Evolutionary conservation across 192 early-diverging fungal species (phyloP), one percentile per base, ranked within the genome.

Genomic region (Kappamyces sp.): DNA sequence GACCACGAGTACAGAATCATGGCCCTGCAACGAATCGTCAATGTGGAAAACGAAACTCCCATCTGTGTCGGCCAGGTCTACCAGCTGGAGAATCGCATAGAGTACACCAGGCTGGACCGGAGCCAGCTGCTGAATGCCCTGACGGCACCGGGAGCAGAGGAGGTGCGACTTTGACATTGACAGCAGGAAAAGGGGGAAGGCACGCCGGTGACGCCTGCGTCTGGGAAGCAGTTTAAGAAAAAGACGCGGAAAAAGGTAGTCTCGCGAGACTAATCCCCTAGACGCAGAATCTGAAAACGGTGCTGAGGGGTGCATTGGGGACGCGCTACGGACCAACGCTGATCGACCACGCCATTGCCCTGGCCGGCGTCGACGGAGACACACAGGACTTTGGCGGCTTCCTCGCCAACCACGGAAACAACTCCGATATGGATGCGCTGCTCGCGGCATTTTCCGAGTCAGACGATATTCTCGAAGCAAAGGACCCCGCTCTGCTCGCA

Each of bases 1-100:
- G 89, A 95, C 76, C 74, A 85, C 38, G 81, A 89, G 49, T 93
- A 88, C 63, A 73, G 67, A 12, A 98, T 95, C 36, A 57, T 99
- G 51, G 72, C 91, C 1, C 69, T 96, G 38, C 63, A 96, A 52
- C 89, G 96, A 29, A 80, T 88, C 1, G 96, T 99, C 8, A 85
- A 89, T 55, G 74, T 89, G 6, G 87, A 22, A 22, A 22, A 85
- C 30, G 85, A 86, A 34, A 84, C 76, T 6, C 73, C 83, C 31
- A 66, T 74, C 5, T 30, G 42, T 1, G 92, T 97, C 5, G 93
- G 91, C 5, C 80, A 90, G 65, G 79, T 70, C 11, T 96, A 95
- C 60, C 73, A 88, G 57, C 65, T 87, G 9, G 68, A 81, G 2
- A 55, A 74, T 22, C 22, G 22, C 22, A 22, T 22, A 22, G 22